Conservation (phyloP, 495 filamentous ascomycete species). For the Margaritispora aquatica region DNA sequence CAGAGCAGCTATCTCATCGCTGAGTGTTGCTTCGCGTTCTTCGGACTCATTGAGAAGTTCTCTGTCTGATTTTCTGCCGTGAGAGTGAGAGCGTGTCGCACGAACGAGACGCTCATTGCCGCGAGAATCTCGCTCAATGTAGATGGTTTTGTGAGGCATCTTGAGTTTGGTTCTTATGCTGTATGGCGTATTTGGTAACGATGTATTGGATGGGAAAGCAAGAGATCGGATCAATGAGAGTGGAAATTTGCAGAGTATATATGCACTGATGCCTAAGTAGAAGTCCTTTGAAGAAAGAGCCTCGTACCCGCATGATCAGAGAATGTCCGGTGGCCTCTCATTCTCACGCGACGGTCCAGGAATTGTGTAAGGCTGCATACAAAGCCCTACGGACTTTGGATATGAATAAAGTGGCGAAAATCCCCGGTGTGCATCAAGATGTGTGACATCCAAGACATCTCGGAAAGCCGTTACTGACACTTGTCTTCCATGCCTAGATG, state of each 20-base stretch:
- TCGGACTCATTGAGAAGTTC: constrained; percentile 21
- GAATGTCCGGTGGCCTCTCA: neutral
- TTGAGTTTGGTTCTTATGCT: constrained; percentile 15
- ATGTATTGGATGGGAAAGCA: constrained; percentile 11
- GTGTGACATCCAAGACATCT: constrained; percentile 9
- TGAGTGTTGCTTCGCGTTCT: constrained; percentile 14
- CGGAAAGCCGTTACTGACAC: neutral
- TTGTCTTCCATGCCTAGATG: neutral
- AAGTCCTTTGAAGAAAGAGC: constrained; percentile 19
- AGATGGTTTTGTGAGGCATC: constrained; percentile 11
- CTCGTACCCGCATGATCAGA: constrained; percentile 8
- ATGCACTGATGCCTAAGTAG: constrained; percentile 21
- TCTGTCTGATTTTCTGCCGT: constrained; percentile 4
- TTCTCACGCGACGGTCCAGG: neutral
- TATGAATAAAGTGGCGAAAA: neutral
- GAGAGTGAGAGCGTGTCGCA: neutral
- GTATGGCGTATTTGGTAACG: constrained; percentile 11
- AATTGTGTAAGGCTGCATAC: neutral
- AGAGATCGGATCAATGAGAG: constrained; percentile 12
- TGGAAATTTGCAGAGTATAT: constrained; percentile 10
- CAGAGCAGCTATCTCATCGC: constrained; percentile 7
- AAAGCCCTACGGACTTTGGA: constrained; percentile 4
- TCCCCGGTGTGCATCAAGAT: neutral
- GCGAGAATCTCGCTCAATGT: constrained; percentile 14
- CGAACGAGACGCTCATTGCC: constrained; percentile 15